Evolutionary conservation across 768 basidiomycete species (phyloP), one percentile per base, ranked within the genome.

Genomic region (Serpula lacrymans): DNA sequence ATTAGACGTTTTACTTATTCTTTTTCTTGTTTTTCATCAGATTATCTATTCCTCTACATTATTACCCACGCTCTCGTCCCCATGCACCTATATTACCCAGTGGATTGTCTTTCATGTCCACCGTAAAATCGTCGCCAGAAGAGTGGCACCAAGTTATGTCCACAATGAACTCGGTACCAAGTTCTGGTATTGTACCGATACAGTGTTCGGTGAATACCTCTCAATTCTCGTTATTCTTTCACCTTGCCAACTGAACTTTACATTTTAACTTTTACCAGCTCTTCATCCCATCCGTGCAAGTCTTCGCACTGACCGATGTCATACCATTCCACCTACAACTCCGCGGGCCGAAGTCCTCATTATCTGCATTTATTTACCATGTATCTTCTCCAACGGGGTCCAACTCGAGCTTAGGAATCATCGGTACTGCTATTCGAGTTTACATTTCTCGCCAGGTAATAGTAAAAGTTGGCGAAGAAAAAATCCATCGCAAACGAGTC

Each of bases 241-340:
- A n/a, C n/a, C n/a, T n/a, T n/a, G n/a, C 23, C 12, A 18, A 24
- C 32, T n/a, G n/a, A n/a, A 42, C 41, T 12, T 18, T 43, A 21
- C 24, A 28, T 16, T 2, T 18, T 14, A 12, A 6, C n/a, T 34
- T 20, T n/a, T 44, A 31, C 47, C 25, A 85, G 83, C 54, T 84
- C 10, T 78, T 84, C 53, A 62, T 84, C 13, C 84, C 83, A 9
- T 66, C 69, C 5, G 70, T 69, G 10, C 73, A 72, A 34, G 68
- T 74, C 13, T 85, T 72, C 57, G 72, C 74, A 6, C 29, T 81
- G 22, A 52, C 63, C 8, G 79, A 84, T 46, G 65, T 62, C 13
- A 80, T 85, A 7, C 80, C 81, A 6, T 78, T 84, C 56, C 79
- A 83, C 50, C 52, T 86, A 13, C 84, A 84, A 47, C 63, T 85